phyloP scores from a whole-genome alignment of 345 rosid species.

The Barbarea vulgaris region DNA sequence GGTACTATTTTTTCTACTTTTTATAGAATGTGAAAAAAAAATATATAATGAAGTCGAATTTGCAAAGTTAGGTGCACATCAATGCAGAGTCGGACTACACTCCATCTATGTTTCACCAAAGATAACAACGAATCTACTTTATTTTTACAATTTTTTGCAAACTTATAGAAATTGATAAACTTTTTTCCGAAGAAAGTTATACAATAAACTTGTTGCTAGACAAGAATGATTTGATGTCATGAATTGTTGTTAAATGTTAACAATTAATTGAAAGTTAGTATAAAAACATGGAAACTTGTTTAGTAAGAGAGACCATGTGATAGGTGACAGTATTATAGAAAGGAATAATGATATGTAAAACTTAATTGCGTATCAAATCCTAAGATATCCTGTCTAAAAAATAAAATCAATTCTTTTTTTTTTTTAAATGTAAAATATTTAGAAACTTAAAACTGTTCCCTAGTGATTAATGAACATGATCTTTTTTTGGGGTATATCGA shows the following conservation, averaged over 20 bases:
- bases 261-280: constrained; percentile 14
- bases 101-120: too few species aligned
- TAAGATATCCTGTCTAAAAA: constrained; percentile 24
- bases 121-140: background rate
- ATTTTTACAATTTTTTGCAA: background rate
- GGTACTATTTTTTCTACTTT: too few species aligned
- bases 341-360: constrained; percentile 2
- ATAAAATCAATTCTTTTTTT: background rate
- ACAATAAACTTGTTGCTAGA: background rate
- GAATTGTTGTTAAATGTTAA: background rate
- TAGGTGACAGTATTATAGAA: constrained; percentile 23
- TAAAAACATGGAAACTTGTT: constrained; percentile 17
- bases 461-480: constrained; percentile 18
- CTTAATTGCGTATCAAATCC: constrained; percentile 31
- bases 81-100: too few species aligned
- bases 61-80: too few species aligned
- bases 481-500: background rate
- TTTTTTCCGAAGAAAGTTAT: background rate
- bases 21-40: too few species aligned
- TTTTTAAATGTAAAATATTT: background rate
- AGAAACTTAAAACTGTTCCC: background rate
- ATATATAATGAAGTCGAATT: too few species aligned
- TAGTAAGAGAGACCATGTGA: constrained; percentile 25
- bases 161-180: background rate
- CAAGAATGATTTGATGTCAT: constrained; percentile 5